Conservation (phyloP, 140 eudicot species). For the Senecio squalidus region DNA sequence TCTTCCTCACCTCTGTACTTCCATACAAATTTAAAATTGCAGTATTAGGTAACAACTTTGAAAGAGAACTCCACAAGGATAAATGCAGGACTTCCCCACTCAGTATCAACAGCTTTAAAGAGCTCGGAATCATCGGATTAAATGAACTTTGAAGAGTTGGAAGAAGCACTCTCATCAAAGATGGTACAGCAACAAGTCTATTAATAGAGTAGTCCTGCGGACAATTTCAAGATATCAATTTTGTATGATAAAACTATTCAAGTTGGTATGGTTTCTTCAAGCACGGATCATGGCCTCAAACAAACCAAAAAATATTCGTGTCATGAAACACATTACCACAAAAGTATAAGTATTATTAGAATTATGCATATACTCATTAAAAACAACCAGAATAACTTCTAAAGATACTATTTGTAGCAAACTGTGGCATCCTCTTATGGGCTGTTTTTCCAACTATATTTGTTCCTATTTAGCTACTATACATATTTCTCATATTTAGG, state of each 20-base stretch:
- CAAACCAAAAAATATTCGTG: neutral
- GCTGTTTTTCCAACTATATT: neutral
- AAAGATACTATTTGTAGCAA: neutral
- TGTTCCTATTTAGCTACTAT: slow-evolving; percentile 4
- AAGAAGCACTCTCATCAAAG: slow-evolving; percentile 67
- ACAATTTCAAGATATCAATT: slow-evolving; percentile 8
- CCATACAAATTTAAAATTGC: slow-evolving; percentile 80
- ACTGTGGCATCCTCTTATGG: neutral
- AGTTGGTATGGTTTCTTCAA: slow-evolving; percentile 15
- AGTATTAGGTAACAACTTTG: slow-evolving; percentile 61
- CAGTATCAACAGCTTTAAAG: slow-evolving; percentile 57
- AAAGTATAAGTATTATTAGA: neutral
- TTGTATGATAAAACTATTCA: neutral
- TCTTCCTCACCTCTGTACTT: slow-evolving; percentile 79
- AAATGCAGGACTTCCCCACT: slow-evolving; percentile 82
- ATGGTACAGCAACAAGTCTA: slow-evolving; percentile 87
- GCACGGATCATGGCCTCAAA: neutral
- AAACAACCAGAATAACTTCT: slow-evolving; percentile 1
- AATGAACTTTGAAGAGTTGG: slow-evolving; percentile 56
- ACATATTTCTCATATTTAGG: neutral
- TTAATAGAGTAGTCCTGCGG: slow-evolving; percentile 63
- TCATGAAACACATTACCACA: neutral
- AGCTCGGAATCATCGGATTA: slow-evolving; percentile 25
- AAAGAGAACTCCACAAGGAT: slow-evolving; percentile 54
- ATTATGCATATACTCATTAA: neutral